phyloP scores from a whole-genome alignment of 2,329 filamentous ascomycete species.

The Colletotrichum coccodes region DNA sequence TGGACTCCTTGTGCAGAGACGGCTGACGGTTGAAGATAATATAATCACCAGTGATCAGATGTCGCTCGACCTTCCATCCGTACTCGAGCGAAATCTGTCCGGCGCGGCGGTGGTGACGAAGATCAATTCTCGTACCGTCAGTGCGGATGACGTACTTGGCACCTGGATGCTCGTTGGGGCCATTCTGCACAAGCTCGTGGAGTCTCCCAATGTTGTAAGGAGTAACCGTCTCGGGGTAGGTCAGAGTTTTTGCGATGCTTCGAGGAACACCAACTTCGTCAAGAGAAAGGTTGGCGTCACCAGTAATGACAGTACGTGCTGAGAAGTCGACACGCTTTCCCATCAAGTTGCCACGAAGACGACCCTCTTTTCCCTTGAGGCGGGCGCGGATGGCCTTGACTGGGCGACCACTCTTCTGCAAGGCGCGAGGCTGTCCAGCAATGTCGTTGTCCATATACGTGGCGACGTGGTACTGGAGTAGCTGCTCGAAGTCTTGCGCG shows the following conservation, averaged over 20 bases:
- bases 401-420: constrained; percentile 96
- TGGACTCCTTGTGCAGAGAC: constrained; percentile 98
- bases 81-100: constrained; percentile 90
- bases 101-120: constrained; percentile 90
- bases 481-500: constrained; percentile 86
- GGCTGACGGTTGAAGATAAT: constrained; percentile 99
- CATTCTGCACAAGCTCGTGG: constrained; percentile 89
- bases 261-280: constrained; percentile 97
- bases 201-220: constrained; percentile 97
- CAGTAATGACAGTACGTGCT: constrained; percentile 98
- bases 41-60: constrained; percentile 94
- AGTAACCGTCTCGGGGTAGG: constrained; percentile 97
- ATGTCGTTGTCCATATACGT: constrained; percentile 99
- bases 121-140: constrained; percentile 92
- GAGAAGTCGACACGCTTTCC: constrained; percentile 99
- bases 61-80: constrained; percentile 98
- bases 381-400: constrained; percentile 97
- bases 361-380: constrained; percentile 98
- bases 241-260: constrained; percentile 91
- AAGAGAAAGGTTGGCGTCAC: constrained; percentile 94
- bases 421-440: constrained; percentile 90
- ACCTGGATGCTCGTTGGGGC: constrained; percentile 93
- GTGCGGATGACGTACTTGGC: constrained; percentile 96
- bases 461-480: constrained; percentile 97
- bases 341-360: constrained; percentile 98